Percentiles rank a stretch among this genome's conserved stretches.
Conservation (phyloP, 306 rosid species). For the Ziziphus jujuba region DNA sequence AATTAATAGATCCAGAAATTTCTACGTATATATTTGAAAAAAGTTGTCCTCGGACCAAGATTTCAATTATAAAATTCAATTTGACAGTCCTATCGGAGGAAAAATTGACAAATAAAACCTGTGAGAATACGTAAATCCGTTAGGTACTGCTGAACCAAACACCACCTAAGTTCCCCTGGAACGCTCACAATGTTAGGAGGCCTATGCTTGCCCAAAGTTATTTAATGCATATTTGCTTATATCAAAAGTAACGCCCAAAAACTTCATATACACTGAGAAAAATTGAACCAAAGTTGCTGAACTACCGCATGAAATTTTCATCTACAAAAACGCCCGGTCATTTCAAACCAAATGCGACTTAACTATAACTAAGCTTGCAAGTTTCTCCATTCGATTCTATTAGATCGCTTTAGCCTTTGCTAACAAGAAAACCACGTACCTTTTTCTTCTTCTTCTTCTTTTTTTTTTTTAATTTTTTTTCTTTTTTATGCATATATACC, state of each 20-base stretch:
- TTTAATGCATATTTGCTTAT: conserved; percentile 10
- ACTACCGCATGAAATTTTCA: conserved; percentile 50
- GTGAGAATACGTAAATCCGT: too few species aligned
- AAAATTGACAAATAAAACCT: too few species aligned
- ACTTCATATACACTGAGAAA: conserved; percentile 25
- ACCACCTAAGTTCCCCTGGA: background rate
- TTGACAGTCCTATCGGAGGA: too few species aligned
- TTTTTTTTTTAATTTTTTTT: conserved; percentile 21
- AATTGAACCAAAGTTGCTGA: conserved; percentile 48
- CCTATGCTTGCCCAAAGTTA: too few species aligned
- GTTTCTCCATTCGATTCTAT: conserved; percentile 25
- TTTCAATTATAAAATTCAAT: too few species aligned
- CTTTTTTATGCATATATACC: conserved; percentile 15
- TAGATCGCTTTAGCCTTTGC: background rate
- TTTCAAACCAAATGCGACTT: conserved; percentile 70
- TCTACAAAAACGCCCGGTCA: conserved; percentile 2
- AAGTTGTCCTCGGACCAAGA: too few species aligned
- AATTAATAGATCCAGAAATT: too few species aligned
- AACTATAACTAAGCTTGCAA: conserved; percentile 35
- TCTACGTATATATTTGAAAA: too few species aligned
- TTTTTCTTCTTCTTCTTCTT: too few species aligned
- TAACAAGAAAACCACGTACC: conserved; percentile 4
- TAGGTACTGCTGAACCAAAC: conserved; percentile 1
- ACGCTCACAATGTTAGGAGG: background rate
- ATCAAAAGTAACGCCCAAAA: conserved; percentile 27